Percentiles rank a stretch among this genome's conserved stretches.
These are phyloP conservation scores for Holtermanniella nyarrowii DNA, from an alignment of 768 basidiomycete species.

Conservation along the genomic window DNA sequence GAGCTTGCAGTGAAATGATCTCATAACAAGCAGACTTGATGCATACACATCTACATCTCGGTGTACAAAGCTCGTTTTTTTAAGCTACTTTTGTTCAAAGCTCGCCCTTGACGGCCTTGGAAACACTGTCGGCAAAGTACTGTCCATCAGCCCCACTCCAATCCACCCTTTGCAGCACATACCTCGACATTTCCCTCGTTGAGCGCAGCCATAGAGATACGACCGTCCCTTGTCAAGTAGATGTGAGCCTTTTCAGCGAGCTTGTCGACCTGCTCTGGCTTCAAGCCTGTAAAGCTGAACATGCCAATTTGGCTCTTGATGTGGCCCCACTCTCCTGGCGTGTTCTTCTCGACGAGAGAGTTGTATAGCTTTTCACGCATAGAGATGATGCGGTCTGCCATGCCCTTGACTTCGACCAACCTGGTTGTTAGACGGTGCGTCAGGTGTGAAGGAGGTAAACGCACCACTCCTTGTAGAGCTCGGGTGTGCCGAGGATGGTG, in stretches of 20 bases:
- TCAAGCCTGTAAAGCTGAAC: slow-evolving; percentile 30
- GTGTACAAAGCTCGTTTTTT: too few species aligned
- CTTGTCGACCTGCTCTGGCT: slow-evolving; percentile 35
- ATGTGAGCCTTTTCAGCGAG: slow-evolving; percentile 39
- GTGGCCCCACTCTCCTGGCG: slow-evolving; percentile 92
- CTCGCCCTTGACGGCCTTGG: slow-evolving; percentile 42
- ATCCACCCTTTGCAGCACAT: slow-evolving; percentile 1
- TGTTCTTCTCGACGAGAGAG: slow-evolving; percentile 54
- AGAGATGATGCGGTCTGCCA: slow-evolving; percentile 83
- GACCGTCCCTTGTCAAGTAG: slow-evolving; percentile 44
- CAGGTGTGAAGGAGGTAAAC: slow-evolving; percentile 1
- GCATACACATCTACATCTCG: background rate
- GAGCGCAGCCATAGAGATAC: slow-evolving; percentile 91
- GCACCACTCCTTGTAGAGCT: slow-evolving; percentile 37
- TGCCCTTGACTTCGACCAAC: slow-evolving; percentile 64
- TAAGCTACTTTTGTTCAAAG: slow-evolving; percentile 12
- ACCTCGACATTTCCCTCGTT: slow-evolving; percentile 61
- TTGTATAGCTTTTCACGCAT: slow-evolving; percentile 73
- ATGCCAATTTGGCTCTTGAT: slow-evolving; percentile 78
- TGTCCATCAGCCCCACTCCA: slow-evolving; percentile 2
- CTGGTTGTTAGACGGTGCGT: slow-evolving; percentile 7
- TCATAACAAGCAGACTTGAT: too few species aligned
- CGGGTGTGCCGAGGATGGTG: slow-evolving; percentile 31
- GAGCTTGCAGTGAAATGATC: too few species aligned
- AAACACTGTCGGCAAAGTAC: slow-evolving; percentile 42